Conservation (phyloP, 352 stramenopile genomes). For the Phytophthora capsici region DNA sequence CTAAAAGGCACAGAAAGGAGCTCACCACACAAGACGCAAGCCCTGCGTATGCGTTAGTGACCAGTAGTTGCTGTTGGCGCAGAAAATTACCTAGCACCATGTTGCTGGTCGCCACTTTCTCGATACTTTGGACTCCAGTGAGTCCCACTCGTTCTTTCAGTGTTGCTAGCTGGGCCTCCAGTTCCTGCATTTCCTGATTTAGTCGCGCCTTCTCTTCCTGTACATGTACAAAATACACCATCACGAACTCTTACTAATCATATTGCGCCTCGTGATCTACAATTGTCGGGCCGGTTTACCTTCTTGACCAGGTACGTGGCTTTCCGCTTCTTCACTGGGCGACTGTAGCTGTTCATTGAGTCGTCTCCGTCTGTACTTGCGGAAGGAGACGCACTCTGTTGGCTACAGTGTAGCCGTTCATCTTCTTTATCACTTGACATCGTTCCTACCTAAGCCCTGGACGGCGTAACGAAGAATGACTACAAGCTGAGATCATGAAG, state of each 20-base stretch:
- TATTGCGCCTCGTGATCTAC: not conserved
- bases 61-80: conserved; percentile 21
- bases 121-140: conserved; percentile 10
- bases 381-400: conserved; percentile 5
- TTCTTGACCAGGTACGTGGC: conserved; percentile 24
- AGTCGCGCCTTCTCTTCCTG: conserved; percentile 27
- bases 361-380: conserved; percentile 13
- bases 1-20: not conserved
- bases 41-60: conserved; percentile 14
- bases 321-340: conserved; percentile 25
- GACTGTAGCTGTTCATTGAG: not conserved
- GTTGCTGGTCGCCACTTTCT: conserved; percentile 25
- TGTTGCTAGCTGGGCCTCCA: conserved; percentile 14
- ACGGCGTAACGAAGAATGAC: conserved; percentile 3
- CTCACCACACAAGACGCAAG: conserved; percentile 17
- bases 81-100: conserved; percentile 21
- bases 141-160: conserved; percentile 24
- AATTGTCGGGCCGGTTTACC: not conserved
- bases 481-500: not conserved
- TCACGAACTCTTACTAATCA: no score
- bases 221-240: no score
- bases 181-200: conserved; percentile 11
- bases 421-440: conserved; percentile 7
- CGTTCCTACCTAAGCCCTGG: not conserved
- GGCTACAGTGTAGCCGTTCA: no score